Conservation (phyloP, 345 rosid genomes). For the Gossypium bickii region DNA sequence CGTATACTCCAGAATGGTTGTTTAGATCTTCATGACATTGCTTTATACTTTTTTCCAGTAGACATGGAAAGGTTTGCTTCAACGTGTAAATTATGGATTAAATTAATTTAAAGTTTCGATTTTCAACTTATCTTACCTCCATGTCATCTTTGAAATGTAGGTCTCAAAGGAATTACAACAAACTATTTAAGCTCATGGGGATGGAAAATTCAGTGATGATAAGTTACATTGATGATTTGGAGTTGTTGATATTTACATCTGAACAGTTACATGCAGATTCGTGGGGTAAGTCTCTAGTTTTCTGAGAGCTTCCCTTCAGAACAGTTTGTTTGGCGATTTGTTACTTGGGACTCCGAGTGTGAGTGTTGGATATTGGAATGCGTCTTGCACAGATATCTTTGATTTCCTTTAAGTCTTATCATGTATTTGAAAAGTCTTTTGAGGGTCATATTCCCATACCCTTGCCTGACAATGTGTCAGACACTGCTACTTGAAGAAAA, state of each 20-base stretch:
- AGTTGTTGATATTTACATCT: constrained; percentile 61
- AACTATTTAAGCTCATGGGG: constrained; percentile 36
- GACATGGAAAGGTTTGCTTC: constrained; percentile 42
- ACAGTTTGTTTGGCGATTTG: background rate
- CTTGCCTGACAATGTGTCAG: background rate
- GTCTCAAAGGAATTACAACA: constrained; percentile 22
- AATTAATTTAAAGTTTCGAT: constrained; percentile 1
- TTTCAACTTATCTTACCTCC: constrained; percentile 1
- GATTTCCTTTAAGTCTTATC: background rate
- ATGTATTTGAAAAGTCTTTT: background rate
- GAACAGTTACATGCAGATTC: constrained; percentile 41
- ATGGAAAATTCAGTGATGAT: constrained; percentile 34
- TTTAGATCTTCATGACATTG: constrained; percentile 43
- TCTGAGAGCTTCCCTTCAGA: background rate
- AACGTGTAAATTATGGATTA: background rate
- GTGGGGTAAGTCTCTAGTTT: constrained; percentile 39
- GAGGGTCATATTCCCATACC: background rate
- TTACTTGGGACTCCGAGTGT: background rate
- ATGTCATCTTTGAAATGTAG: constrained; percentile 22
- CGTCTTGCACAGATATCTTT: background rate
- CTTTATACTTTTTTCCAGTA: constrained; percentile 51
- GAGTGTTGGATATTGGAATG: background rate
- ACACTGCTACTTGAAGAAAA: too few relatives aligned
- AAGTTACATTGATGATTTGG: constrained; percentile 38
- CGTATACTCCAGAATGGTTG: constrained; percentile 27